A percentile compares a stretch with the other conserved stretches of the same genome.
Evolutionary conservation across 495 filamentous ascomycete genomes (phyloP).

Genomic region (Podospora anserina): DNA sequence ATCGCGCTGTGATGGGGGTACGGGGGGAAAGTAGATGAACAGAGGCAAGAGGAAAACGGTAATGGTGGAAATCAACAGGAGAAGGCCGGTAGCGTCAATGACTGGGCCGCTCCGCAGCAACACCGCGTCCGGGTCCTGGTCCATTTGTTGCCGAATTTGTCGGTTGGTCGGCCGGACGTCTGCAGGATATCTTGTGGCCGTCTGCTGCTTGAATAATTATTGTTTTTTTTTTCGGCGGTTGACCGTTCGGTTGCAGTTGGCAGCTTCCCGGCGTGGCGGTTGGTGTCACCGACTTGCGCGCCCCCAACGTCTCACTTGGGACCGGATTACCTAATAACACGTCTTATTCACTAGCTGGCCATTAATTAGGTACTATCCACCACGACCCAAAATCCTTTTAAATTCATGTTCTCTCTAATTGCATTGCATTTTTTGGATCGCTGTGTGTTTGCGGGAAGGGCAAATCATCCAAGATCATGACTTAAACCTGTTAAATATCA

Average conservation of each 20-base stretch:
- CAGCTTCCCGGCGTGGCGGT: neutral
- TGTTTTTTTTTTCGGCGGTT: neutral
- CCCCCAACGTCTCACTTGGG: neutral
- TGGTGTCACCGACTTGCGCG: neutral
- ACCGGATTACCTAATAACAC: neutral
- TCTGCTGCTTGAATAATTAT: neutral
- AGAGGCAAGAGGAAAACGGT: constrained; percentile 48
- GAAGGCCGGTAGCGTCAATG: constrained; percentile 30
- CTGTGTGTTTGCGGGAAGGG: neutral
- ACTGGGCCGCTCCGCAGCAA: constrained; percentile 22
- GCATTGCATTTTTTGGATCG: neutral
- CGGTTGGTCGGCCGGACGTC: neutral
- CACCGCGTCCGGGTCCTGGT: constrained; percentile 9
- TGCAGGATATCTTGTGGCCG: neutral
- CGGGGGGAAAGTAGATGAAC: constrained; percentile 46
- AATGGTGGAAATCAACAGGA: constrained; percentile 46
- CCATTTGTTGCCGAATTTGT: constrained; percentile 7
- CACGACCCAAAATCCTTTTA: neutral
- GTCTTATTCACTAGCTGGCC: neutral
- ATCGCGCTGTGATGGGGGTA: constrained; percentile 44
- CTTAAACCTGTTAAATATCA: neutral
- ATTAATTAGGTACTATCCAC: neutral
- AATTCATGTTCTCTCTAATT: neutral
- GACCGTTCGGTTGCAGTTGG: neutral
- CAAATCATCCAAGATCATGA: neutral